Evolutionary conservation across 208 protist species (phyloP), one percentile per base, ranked within the genome.

Genomic region (Leishmania major): DNA sequence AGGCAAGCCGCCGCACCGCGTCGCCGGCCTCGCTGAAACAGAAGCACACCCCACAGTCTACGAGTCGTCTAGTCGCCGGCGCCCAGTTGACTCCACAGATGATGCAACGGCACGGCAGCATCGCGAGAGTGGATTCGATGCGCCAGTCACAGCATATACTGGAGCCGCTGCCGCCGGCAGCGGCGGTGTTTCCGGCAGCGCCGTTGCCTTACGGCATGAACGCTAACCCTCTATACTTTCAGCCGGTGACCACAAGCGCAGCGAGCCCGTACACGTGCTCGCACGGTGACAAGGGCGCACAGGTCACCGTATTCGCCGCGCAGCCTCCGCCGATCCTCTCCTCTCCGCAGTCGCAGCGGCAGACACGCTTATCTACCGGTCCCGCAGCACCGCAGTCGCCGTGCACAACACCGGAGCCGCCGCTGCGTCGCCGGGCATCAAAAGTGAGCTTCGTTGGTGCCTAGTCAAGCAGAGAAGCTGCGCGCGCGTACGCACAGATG

Each of bases 341-440:
- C 31, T 11, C 53, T 25, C 35, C 43, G 28, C 57, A 62, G 15
- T 19, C 25, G 79, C 71, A 72, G 43, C 22, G 59, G 31, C 78
- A 75, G 35, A 47, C 19, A 17, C 67, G 47, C 25, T 6, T 53
- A 5, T 64, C 51, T 2, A 28, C 22, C 37, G 31, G 51, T 49
- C n/a, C 40, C 53, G 6, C 51, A 19, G 22, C 62, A 22, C 43
- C 80, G 35, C 80, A 75, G 75, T 19, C 76, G 19, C 67, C 76
- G 0, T 37, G 59, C 19, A 45, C 51, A 8, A 47, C 76, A 5
- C 69, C 75, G 10, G 82, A 85, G 6, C 43, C 76, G n/a, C 57
- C 66, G 37, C 77, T 85, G 77, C 82, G 82, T 10, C 82, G 77
- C 3, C 82, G 82, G 22, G 72, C 55, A 62, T 85, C 82, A 53